Base-by-base conservation (phyloP, 805 yeast species). In the Candida khao-thaluensis region DNA sequence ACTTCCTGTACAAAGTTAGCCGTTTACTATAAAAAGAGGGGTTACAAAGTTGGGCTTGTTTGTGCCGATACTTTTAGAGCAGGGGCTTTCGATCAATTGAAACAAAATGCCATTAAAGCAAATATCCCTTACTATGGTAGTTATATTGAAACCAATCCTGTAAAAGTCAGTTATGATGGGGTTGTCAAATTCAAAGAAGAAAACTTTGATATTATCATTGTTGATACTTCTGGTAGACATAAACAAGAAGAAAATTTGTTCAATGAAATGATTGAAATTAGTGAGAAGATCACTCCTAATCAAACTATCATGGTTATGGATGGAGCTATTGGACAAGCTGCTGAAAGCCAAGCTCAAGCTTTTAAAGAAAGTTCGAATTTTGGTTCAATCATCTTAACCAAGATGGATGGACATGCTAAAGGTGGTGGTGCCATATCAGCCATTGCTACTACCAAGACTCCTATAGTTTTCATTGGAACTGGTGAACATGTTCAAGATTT, bases 401-500 rank as follows among this genome's bases (percentile, higher is more conserved):
- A 91, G 62, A 81, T 91, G 95, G 99, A 91, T 64, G 98, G 98
- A 37, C 97, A 93, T 56, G 99, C 98, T 26, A 91, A 85, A 66
- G 99, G 99, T 61, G 99, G 99, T 67, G 99, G 99, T 72, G 99
- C 99, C 21, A 90, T 91, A 39, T 88, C 96, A 27, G 99, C 99
- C 0, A 97, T 91, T 39, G 99, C 99, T 2, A 93, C 96, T 2
- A 91, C 98, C 2, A 75, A 85, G 40, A 93, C 98, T 0, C 99
- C 99, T 6, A 84, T 91, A 50, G 86, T 85, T 7, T 91, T 91
- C 57, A 93, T 91, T 43, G 99, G 99, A 77, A 91, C 98, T 2
- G 99, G 99, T 58, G 99, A 91, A 62, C 99, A 93, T 57, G 85
- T 90, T 25, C 85, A 84, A 40, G 98, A 91, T 59, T 75, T 91